phyloP scores from a whole-genome alignment of 495 filamentous ascomycete species.

The Parachaetomium inaequale region DNA sequence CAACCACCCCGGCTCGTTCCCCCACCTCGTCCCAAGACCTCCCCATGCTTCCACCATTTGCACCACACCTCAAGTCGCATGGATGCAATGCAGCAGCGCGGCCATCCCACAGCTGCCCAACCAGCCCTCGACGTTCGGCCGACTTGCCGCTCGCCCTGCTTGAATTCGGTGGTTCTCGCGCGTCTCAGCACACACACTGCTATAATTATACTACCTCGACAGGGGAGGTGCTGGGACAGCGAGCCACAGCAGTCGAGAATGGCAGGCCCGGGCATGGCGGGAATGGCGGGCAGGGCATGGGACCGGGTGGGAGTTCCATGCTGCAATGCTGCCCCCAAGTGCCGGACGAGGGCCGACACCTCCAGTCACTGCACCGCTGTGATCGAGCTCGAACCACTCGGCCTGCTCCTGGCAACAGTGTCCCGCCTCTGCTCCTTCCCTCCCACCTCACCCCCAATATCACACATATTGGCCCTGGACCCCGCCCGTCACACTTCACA shows the following conservation, averaged over 20 bases:
- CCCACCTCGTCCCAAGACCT: slow-evolving; percentile 2
- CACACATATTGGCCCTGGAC: slow-evolving; percentile 19
- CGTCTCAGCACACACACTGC: slow-evolving; percentile 28
- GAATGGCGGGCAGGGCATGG: slow-evolving; percentile 7
- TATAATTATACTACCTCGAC: slow-evolving; percentile 36
- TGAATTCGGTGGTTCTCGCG: slow-evolving; percentile 17
- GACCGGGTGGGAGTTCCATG: not conserved
- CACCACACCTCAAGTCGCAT: slow-evolving; percentile 22
- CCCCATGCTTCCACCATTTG: slow-evolving; percentile 6
- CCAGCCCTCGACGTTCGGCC: slow-evolving; percentile 40
- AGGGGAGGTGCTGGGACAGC: slow-evolving; percentile 10
- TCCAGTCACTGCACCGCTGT: not conserved
- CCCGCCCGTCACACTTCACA: slow-evolving; percentile 12
- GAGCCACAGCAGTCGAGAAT: slow-evolving; percentile 11
- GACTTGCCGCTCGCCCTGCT: slow-evolving; percentile 33
- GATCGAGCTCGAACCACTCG: not conserved
- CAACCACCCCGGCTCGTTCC: not conserved
- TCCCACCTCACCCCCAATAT: slow-evolving; percentile 8
- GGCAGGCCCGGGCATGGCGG: not conserved
- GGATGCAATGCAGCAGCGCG: slow-evolving; percentile 20
- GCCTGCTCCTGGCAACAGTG: not conserved
- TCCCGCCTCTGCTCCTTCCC: slow-evolving; percentile 1
- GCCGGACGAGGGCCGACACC: not conserved
- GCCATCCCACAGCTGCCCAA: slow-evolving; percentile 35
- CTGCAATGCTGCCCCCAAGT: slow-evolving; percentile 13